phyloP scores from a whole-genome alignment of 192 early-diverging fungal genomes.

The Gonapodya sp. region DNA sequence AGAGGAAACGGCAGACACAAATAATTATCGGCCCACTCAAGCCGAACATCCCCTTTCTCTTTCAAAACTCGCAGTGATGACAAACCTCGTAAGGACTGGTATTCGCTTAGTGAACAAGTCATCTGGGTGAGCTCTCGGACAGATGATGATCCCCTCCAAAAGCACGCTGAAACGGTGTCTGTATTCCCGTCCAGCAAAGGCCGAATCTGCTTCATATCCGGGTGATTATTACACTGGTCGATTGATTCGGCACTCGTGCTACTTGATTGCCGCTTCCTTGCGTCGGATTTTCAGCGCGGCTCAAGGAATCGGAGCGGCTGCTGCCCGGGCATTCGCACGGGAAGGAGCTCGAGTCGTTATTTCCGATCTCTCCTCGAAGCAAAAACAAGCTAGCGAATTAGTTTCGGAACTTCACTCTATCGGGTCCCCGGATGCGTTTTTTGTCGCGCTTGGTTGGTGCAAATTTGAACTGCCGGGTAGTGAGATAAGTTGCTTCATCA shows the following conservation, averaged over 20 bases:
- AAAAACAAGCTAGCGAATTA: neutral
- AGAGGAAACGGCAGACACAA: too few relatives aligned
- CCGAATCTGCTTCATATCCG: neutral
- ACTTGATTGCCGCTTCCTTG: too few relatives aligned
- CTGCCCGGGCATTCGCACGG: neutral
- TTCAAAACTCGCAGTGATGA: too few relatives aligned
- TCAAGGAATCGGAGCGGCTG: constrained; percentile 4
- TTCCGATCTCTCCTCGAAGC: neutral
- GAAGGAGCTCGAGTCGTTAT: neutral
- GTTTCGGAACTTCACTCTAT: neutral
- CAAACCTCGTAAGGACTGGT: too few relatives aligned
- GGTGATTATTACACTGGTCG: neutral
- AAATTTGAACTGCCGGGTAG: too few relatives aligned
- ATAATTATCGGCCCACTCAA: too few relatives aligned
- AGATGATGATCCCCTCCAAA: too few relatives aligned
- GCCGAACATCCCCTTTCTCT: too few relatives aligned
- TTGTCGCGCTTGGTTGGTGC: neutral
- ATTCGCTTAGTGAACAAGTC: constrained; percentile 6
- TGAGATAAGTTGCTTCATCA: neutral
- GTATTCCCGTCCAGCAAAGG: too few relatives aligned
- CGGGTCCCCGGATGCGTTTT: neutral
- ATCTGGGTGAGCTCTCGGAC: neutral
- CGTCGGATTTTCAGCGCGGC: neutral
- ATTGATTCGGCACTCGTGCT: neutral
- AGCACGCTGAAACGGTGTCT: too few relatives aligned